Conservation (phyloP, 208 protist genomes). For the Leishmania amazonensis region DNA sequence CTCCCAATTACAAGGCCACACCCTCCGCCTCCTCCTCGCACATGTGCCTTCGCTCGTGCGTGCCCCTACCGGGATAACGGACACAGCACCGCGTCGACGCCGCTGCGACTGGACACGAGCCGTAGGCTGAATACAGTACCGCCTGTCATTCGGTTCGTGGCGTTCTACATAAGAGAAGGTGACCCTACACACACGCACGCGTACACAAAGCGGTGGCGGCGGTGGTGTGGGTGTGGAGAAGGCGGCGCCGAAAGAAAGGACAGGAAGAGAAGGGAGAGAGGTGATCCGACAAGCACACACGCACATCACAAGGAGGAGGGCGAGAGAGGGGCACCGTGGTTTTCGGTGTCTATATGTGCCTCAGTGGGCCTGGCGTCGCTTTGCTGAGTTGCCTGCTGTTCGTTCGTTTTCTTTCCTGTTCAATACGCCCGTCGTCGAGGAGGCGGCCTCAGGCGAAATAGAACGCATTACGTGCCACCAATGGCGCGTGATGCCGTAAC, state of each 20-base stretch:
- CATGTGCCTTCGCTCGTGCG: background rate
- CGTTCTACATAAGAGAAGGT: background rate
- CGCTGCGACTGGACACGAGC: background rate
- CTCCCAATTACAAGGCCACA: background rate
- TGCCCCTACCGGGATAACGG: background rate
- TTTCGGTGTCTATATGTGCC: too few species aligned
- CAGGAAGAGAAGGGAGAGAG: background rate
- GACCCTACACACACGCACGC: background rate
- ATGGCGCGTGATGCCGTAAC: background rate
- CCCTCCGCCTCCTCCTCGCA: background rate
- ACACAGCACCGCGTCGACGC: background rate
- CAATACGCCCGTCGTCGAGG: too few species aligned
- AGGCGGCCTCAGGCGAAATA: too few species aligned
- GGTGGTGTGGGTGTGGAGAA: background rate
- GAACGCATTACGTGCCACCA: background rate
- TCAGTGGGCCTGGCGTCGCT: too few species aligned
- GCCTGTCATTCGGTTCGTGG: background rate
- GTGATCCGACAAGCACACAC: background rate
- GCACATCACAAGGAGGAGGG: background rate
- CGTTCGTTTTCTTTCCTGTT: too few species aligned
- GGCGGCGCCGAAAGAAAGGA: background rate
- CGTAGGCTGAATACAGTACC: background rate
- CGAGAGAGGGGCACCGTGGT: too few species aligned
- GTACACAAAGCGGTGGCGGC: background rate
- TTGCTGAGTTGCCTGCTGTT: too few species aligned